Conservation (phyloP, 306 rosid species). For the Clitoria ternatea region DNA sequence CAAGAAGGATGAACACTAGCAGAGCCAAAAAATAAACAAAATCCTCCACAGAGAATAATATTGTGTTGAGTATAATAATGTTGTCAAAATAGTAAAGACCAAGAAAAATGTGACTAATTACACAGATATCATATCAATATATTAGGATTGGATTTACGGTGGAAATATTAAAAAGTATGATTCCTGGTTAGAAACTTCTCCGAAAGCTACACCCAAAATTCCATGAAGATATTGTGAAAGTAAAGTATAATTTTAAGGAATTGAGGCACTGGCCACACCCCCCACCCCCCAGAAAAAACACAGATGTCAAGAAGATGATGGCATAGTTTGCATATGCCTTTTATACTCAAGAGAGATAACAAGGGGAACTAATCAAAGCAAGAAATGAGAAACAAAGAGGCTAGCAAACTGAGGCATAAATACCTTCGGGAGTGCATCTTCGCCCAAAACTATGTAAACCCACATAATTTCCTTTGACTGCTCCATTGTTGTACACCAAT, state of each 20-base stretch:
- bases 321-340: too few species aligned
- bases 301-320: too few species aligned
- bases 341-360: neutral
- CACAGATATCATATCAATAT: neutral
- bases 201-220: constrained; percentile 3
- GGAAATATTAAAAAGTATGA: neutral
- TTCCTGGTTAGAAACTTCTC: neutral
- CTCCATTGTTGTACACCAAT: constrained; percentile 86
- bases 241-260: neutral
- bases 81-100: neutral
- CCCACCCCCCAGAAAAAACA: too few species aligned
- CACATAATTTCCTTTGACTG: constrained; percentile 83
- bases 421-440: constrained; percentile 97
- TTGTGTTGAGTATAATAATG: neutral
- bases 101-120: neutral
- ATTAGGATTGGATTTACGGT: neutral
- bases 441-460: constrained; percentile 77
- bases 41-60: neutral
- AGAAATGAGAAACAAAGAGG: neutral
- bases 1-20: neutral
- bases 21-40: neutral
- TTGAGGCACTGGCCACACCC: too few species aligned
- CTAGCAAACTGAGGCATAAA: neutral
- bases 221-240: neutral
- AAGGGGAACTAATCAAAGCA: neutral